Conservation (phyloP, 2,329 filamentous ascomycete species). For the Monilinia fructicola region DNA sequence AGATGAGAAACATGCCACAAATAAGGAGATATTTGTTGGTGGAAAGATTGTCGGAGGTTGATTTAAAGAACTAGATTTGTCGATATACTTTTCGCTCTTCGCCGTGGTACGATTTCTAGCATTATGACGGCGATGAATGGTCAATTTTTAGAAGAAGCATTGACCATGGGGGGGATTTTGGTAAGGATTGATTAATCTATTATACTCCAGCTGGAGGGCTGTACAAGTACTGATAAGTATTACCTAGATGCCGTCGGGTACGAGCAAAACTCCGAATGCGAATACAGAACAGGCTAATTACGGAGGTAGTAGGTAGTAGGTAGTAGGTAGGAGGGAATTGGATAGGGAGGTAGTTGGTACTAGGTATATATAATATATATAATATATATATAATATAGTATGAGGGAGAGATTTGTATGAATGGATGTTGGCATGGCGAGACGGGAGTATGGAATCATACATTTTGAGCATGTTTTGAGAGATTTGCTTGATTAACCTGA, state of each 20-base stretch:
- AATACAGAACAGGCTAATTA: too few relatives aligned
- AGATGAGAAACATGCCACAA: constrained; percentile 37
- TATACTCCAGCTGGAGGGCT: too few relatives aligned
- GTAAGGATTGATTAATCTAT: not conserved
- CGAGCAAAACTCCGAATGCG: not conserved
- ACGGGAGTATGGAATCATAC: not conserved
- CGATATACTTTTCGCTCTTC: not conserved
- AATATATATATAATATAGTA: too few relatives aligned
- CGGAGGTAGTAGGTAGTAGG: too few relatives aligned
- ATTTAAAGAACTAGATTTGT: not conserved
- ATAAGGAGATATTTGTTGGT: constrained; percentile 24
- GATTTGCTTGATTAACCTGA: too few relatives aligned
- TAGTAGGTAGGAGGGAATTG: not conserved
- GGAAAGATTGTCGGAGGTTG: not conserved
- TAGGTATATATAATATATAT: too few relatives aligned
- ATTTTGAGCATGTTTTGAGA: not conserved
- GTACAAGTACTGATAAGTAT: too few relatives aligned
- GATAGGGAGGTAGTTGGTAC: too few relatives aligned
- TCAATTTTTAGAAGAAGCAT: constrained; percentile 8
- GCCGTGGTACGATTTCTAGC: constrained; percentile 22
- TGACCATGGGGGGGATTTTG: constrained; percentile 8
- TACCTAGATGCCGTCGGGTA: too few relatives aligned
- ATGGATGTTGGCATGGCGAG: not conserved
- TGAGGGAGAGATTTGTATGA: too few relatives aligned
- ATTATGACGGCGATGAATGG: constrained; percentile 18